Conservation (phyloP, 78 protist species). For the Diacronema lutheri region DNA sequence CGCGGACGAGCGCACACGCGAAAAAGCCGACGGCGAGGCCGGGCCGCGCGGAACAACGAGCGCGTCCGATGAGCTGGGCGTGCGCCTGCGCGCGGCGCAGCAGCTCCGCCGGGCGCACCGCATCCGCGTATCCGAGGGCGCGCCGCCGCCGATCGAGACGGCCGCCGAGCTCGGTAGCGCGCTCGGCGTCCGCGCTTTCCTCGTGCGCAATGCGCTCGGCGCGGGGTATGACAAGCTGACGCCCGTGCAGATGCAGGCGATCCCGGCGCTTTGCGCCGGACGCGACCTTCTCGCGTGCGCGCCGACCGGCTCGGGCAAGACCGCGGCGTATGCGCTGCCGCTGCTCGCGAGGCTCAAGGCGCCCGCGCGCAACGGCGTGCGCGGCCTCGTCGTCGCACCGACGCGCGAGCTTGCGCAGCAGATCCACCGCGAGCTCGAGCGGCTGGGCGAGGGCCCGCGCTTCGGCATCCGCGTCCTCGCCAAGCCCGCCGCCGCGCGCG, state of each 20-base stretch:
- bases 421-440: constrained; percentile 30
- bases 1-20: too few species aligned
- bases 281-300: constrained; percentile 83
- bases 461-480: constrained; percentile 49
- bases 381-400: constrained; percentile 80
- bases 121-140: too few species aligned
- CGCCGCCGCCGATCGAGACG: too few species aligned
- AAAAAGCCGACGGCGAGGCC: too few species aligned
- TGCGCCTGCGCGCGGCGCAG: too few species aligned
- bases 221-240: constrained; percentile 33
- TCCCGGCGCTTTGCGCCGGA: constrained; percentile 52
- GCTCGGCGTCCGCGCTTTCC: too few species aligned
- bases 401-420: constrained; percentile 84
- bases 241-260: constrained; percentile 56
- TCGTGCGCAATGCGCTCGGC: too few species aligned
- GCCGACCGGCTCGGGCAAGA: constrained; percentile 94
- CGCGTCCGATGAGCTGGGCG: too few species aligned
- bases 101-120: too few species aligned
- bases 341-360: constrained; percentile 46
- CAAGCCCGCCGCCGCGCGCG: neutral
- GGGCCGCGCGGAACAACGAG: too few species aligned
- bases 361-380: constrained; percentile 46
- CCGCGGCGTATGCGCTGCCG: constrained; percentile 81
- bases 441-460: constrained; percentile 18
- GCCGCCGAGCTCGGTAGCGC: too few species aligned